Percentiles rank a stretch among this genome's conserved stretches.
Evolutionary conservation across 768 basidiomycete genomes (phyloP).

Genomic region (Strobilomyces echinocephalus): DNA sequence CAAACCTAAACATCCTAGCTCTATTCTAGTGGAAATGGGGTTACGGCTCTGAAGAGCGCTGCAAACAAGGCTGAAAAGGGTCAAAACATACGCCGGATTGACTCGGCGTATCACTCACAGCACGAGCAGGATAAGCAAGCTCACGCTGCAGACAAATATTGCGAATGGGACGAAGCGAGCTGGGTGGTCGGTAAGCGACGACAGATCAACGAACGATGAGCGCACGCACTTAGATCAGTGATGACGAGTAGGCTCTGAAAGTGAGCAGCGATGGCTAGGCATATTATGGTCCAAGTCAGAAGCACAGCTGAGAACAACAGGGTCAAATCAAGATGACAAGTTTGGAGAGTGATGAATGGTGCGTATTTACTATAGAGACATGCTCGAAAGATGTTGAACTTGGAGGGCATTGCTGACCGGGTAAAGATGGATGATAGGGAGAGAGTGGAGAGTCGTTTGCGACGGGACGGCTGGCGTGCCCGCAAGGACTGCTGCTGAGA

Average conservation of each 20-base stretch:
- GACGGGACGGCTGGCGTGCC: constrained; percentile 30
- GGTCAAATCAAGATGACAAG: constrained; percentile 5
- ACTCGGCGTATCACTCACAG: constrained; percentile 45
- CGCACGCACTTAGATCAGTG: constrained; percentile 71
- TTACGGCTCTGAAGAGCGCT: constrained; percentile 62
- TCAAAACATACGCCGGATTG: constrained; percentile 5
- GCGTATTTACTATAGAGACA: constrained; percentile 54
- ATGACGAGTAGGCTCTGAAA: constrained; percentile 67
- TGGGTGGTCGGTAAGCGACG: constrained; percentile 27
- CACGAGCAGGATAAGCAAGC: constrained; percentile 59
- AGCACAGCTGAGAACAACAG: constrained; percentile 45
- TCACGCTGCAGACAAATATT: constrained; percentile 71
- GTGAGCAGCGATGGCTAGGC: constrained; percentile 73
- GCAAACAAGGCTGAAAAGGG: constrained; percentile 50
- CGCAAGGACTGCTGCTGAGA: constrained; percentile 19
- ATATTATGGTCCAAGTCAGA: constrained; percentile 71
- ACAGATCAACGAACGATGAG: not conserved
- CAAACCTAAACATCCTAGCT: constrained; percentile 66
- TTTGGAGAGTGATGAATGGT: not conserved
- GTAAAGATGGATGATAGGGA: constrained; percentile 30
- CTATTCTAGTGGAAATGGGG: constrained; percentile 74
- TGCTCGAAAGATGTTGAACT: constrained; percentile 66
- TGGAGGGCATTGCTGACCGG: constrained; percentile 54
- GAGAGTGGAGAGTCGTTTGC: constrained; percentile 30
- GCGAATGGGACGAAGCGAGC: constrained; percentile 87